Evolutionary conservation across 768 basidiomycete species (phyloP).

Genomic region (Lyophyllum semitale): DNA sequence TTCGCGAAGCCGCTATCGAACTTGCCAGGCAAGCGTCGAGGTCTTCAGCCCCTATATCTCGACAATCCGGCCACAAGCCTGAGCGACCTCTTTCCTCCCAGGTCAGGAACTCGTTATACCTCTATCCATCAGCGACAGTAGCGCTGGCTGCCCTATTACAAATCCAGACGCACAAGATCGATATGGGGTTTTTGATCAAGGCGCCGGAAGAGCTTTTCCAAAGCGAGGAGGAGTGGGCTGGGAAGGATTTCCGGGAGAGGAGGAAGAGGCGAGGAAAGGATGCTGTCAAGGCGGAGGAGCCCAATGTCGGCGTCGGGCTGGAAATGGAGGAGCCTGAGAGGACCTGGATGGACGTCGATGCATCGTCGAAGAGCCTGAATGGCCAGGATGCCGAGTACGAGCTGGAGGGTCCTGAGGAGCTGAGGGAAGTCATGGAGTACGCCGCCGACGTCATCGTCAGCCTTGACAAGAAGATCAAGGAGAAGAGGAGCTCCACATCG

Average conservation of each 20-base stretch:
- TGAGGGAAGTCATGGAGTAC: constrained; percentile 59
- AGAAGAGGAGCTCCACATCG: constrained; percentile 9
- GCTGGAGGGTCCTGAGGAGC: constrained; percentile 47
- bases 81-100: constrained; percentile 27
- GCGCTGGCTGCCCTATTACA: constrained; percentile 43
- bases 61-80: background rate
- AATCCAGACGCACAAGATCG: constrained; percentile 49
- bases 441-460: constrained; percentile 53
- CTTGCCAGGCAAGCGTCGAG: constrained; percentile 18
- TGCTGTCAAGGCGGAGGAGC: constrained; percentile 5
- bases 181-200: constrained; percentile 53
- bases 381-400: constrained; percentile 24
- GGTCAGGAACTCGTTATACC: constrained; percentile 40
- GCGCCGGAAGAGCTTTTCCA: constrained; percentile 46
- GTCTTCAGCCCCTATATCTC: constrained; percentile 3
- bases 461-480: constrained; percentile 35
- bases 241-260: constrained; percentile 40
- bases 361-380: constrained; percentile 19
- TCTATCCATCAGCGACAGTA: constrained; percentile 42
- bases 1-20: constrained; percentile 41
- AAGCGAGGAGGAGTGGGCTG: constrained; percentile 56
- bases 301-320: background rate
- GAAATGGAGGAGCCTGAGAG: constrained; percentile 34
- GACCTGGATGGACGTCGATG: constrained; percentile 34
- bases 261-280: constrained; percentile 17